Evolutionary conservation across 306 rosid species (phyloP), one percentile per base, ranked within the genome.

Genomic region (Glycine latifolia): DNA sequence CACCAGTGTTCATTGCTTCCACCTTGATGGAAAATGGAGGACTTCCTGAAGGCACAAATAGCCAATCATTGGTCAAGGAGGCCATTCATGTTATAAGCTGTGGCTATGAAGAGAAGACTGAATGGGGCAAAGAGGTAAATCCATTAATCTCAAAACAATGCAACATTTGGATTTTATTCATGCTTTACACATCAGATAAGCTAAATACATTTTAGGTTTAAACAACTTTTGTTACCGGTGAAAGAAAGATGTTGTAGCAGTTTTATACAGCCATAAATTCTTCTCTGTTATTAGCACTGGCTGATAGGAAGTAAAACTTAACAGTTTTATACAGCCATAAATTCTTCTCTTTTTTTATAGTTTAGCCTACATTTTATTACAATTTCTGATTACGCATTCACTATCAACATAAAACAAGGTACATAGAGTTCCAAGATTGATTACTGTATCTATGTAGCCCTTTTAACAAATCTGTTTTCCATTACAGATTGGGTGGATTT

Each of bases 71-170:
- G 87, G 91, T 95, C 73, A 95, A 89, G 88, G 98, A 95, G 85
- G 98, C 98, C 33, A 92, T 95, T 86, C 98, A 95, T 87, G 97
- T 92, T 86, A 95, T 95, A 78, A 75, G 97, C 46, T 89, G 92
- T 73, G 97, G 97, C 67, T 95, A 95, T 85, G 98, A 95, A 83
- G 97, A 95, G 90, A 95, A 95, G 76, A 95, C 98, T 5, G 94
- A 88, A 31, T 95, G 98, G 98, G 98, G 98, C 7, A 90, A 92
- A 90, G 87, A 87, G 86, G 87, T 87, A 81, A 77, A 35, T 7
- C 43, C 80, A 58, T 71, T n/a, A 43, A 61, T 67, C 31, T 10
- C 72, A 47, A 14, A 72, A 61, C 71, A 70, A 31, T 17, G 56
- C 52, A 67, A 10, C 60, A 74, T 82, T 78, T 73, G 62, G 3